Evolutionary conservation across 2,329 filamentous ascomycete species (phyloP).

Genomic region (Coniochaeta pulveracea): DNA sequence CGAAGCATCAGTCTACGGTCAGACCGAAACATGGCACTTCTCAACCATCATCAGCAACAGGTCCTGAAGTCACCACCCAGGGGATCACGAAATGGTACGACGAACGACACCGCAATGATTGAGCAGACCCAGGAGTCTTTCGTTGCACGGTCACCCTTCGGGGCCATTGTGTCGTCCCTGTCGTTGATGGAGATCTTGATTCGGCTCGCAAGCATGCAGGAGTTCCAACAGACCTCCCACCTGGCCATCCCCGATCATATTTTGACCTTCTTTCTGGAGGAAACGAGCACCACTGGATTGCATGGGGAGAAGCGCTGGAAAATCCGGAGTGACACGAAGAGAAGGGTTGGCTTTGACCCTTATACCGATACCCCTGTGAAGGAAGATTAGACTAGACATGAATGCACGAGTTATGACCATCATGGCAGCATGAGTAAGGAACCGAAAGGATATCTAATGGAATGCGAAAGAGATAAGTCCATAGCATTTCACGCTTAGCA

Average conservation of each 20-base stretch:
- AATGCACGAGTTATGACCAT: too few relatives aligned
- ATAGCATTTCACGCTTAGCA: too few relatives aligned
- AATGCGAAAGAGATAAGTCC: too few relatives aligned
- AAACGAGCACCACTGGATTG: slow-evolving; percentile 41
- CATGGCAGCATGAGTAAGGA: too few relatives aligned
- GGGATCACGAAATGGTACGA: slow-evolving; percentile 3
- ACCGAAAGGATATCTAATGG: too few relatives aligned
- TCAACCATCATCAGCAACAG: slow-evolving; percentile 4
- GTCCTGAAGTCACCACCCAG: background rate
- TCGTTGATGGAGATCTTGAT: slow-evolving; percentile 85
- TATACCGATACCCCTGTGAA: slow-evolving; percentile 32
- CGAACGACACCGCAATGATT: slow-evolving; percentile 3
- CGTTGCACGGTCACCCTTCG: slow-evolving; percentile 34
- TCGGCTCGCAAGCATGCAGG: slow-evolving; percentile 75
- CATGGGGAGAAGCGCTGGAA: slow-evolving; percentile 31
- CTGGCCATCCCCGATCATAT: slow-evolving; percentile 85
- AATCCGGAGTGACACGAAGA: slow-evolving; percentile 32
- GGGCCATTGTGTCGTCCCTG: slow-evolving; percentile 40
- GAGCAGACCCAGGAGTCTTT: slow-evolving; percentile 16
- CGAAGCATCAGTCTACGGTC: slow-evolving; percentile 17
- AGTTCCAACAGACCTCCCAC: slow-evolving; percentile 83
- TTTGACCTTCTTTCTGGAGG: slow-evolving; percentile 72
- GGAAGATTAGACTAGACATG: too few relatives aligned
- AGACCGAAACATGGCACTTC: slow-evolving; percentile 6
- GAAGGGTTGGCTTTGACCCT: slow-evolving; percentile 43